Evolutionary conservation across 2,329 filamentous ascomycete species (phyloP).

Genomic region (Fusarium metavorans): DNA sequence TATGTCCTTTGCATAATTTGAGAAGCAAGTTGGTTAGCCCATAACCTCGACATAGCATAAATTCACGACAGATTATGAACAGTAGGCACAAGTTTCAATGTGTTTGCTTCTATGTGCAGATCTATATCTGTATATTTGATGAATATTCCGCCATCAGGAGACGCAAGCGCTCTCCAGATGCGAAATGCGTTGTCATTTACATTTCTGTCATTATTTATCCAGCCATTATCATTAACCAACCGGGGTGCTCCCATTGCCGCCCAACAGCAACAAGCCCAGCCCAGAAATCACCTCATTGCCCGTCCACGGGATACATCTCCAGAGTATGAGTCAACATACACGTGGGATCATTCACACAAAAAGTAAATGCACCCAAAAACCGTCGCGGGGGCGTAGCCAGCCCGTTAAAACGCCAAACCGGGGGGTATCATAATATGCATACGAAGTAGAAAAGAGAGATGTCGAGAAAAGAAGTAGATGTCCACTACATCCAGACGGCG

Average conservation of each 20-base stretch:
- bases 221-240: conserved; percentile 40
- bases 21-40: neutral
- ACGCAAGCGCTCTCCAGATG: neutral
- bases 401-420: conserved; percentile 42
- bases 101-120: conserved; percentile 9
- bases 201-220: conserved; percentile 36
- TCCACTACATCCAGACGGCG: conserved; percentile 42
- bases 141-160: conserved; percentile 10
- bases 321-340: conserved; percentile 11
- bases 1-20: neutral
- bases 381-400: conserved; percentile 24
- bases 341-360: neutral
- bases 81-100: neutral
- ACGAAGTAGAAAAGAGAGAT: conserved; percentile 8
- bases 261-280: conserved; percentile 17
- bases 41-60: neutral
- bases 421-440: conserved; percentile 44
- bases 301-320: conserved; percentile 18
- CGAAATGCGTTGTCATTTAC: conserved; percentile 28
- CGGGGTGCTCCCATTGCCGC: conserved; percentile 22
- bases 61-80: neutral
- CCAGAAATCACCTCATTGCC: neutral
- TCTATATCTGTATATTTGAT: conserved; percentile 18
- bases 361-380: conserved; percentile 4
- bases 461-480: neutral